Conservation (phyloP, 768 basidiomycete species). For the Suillus alpinus region DNA sequence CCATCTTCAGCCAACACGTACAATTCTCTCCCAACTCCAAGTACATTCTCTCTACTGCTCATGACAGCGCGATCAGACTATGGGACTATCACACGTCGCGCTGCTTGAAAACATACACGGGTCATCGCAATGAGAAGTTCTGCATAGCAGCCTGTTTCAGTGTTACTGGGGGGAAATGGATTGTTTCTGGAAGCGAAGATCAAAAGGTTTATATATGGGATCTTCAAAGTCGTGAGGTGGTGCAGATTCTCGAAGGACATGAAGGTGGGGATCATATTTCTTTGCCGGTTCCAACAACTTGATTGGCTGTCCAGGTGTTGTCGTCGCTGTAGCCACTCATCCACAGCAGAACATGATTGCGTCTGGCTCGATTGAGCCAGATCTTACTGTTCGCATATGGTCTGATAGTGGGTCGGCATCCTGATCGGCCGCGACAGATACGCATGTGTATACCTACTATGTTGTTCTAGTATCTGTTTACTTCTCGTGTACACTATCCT, state of each 20-base stretch:
- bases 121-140: slow-evolving; percentile 80
- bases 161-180: slow-evolving; percentile 85
- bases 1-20: slow-evolving; percentile 68
- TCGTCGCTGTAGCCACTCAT: slow-evolving; percentile 48
- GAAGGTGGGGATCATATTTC: slow-evolving; percentile 42
- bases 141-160: slow-evolving; percentile 84
- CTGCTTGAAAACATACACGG: slow-evolving; percentile 86
- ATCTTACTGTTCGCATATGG: slow-evolving; percentile 84
- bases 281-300: background rate
- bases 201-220: slow-evolving; percentile 91
- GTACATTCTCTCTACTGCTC: slow-evolving; percentile 90
- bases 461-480: slow-evolving; percentile 8
- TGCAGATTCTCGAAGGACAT: slow-evolving; percentile 78
- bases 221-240: slow-evolving; percentile 79
- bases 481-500: slow-evolving; percentile 8
- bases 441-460: background rate
- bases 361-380: slow-evolving; percentile 82
- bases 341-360: slow-evolving; percentile 85
- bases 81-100: slow-evolving; percentile 95
- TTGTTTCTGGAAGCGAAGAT: slow-evolving; percentile 90
- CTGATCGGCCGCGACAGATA: slow-evolving; percentile 10
- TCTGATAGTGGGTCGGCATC: slow-evolving; percentile 41
- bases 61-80: slow-evolving; percentile 88
- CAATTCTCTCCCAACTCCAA: slow-evolving; percentile 95
- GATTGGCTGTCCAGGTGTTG: slow-evolving; percentile 6